Evolutionary conservation across 202 grass and related monocot species (phyloP).

Genomic region (Digitaria exilis): DNA sequence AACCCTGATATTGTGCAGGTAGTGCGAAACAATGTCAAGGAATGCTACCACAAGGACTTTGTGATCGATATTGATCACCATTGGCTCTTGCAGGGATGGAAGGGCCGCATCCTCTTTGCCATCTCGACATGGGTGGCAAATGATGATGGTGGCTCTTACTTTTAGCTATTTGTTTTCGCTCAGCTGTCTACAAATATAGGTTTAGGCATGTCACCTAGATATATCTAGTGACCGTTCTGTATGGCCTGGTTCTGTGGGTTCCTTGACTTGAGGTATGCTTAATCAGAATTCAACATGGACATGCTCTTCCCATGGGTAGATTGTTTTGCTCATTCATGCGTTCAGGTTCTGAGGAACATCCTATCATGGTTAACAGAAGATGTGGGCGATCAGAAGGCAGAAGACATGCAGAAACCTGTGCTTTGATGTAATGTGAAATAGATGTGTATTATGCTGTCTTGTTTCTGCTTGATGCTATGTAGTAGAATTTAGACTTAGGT

Average conservation of each 20-base stretch:
- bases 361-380: conserved; percentile 14
- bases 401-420: neutral
- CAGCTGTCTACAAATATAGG: conserved; percentile 19
- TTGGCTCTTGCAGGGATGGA: conserved; percentile 97
- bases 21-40: conserved; percentile 54
- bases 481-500: conserved; percentile 33
- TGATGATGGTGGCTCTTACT: conserved; percentile 31
- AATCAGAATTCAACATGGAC: neutral
- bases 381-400: neutral
- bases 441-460: conserved; percentile 2
- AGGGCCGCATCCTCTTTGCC: conserved; percentile 78
- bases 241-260: conserved; percentile 28
- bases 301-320: conserved; percentile 3
- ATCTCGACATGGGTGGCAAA: conserved; percentile 70
- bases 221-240: conserved; percentile 29
- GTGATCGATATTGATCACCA: conserved; percentile 73
- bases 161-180: conserved; percentile 20
- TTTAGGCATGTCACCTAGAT: conserved; percentile 41
- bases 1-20: conserved; percentile 57
- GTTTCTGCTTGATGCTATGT: conserved; percentile 22
- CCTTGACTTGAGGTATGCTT: conserved; percentile 23
- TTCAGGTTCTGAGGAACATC: conserved; percentile 3
- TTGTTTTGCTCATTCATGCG: conserved; percentile 18
- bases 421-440: conserved; percentile 46
- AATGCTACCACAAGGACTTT: conserved; percentile 89